Evolutionary conservation across 2,329 filamentous ascomycete genomes (phyloP), one percentile per base, ranked within the genome.

Genomic region (Trichoderma citrinoviride): DNA sequence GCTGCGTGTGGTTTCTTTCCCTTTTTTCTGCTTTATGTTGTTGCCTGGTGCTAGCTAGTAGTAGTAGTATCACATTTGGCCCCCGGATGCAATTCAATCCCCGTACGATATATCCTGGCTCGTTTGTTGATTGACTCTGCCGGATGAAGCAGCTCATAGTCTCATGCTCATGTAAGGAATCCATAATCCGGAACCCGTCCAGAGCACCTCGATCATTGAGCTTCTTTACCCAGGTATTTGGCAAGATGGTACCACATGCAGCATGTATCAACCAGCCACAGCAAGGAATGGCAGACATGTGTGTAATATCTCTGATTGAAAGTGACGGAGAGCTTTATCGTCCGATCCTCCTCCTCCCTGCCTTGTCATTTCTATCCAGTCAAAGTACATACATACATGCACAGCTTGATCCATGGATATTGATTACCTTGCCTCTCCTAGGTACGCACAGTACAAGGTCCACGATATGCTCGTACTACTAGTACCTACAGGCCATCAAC

Each of bases 371-470:
- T 33, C 17, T 52, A 23, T 21, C 46, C 29, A 53, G 47, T 49
- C 3, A 37, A 3, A 50, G 58, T 21, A 52, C 46, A 40, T 33
- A 46, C 33, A 37, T 21, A 52, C 46, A 40, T 33, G 37, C 33
- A 37, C 10, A 37, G 10, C 33, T 37, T 37, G 33, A 14, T 37
- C 33, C 33, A 37, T 37, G 33, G 14, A 37, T 12, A 37, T 37
- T 37, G 33, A 10, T 12, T 37, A n/a, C n/a, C n/a, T 37, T 54
- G 47, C 49, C 47, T 52, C 57, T 64, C 61, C 41, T 41, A n/a
- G n/a, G n/a, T n/a, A 52, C 58, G 53, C 61, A 64, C 50, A 58
- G 61, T 64, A 50, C 10, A 41, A 29, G 50, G 43, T 58, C 57
- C 50, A 64, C 40, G 47, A 57, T 47, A 41, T 37, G 14, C 33